phyloP scores from a whole-genome alignment of 352 stramenopile genomes.

The Globisporangium heterothallicum region DNA sequence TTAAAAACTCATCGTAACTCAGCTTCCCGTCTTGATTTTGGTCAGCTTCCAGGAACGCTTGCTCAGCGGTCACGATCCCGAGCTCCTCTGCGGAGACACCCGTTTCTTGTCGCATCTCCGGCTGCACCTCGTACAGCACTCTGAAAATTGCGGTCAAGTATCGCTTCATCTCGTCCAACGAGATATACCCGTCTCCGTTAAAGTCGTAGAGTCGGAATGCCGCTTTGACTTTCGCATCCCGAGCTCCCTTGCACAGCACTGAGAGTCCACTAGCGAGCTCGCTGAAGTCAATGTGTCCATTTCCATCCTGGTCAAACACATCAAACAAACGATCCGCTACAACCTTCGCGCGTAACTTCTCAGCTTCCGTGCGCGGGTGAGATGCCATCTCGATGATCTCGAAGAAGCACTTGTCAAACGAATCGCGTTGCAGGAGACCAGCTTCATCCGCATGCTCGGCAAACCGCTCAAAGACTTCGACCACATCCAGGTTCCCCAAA shows the following conservation, averaged over 20 bases:
- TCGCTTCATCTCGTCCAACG: conserved; percentile 79
- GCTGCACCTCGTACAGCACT: conserved; percentile 81
- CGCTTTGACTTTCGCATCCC: conserved; percentile 78
- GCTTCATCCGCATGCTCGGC: conserved; percentile 59
- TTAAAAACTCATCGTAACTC: conserved; percentile 85
- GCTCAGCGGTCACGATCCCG: conserved; percentile 71
- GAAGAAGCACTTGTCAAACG: conserved; percentile 73
- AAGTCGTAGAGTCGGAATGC: conserved; percentile 85
- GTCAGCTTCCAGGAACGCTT: conserved; percentile 83
- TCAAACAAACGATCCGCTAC: conserved; percentile 72
- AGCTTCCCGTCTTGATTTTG: conserved; percentile 74
- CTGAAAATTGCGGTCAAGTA: conserved; percentile 88
- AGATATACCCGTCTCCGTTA: conserved; percentile 83
- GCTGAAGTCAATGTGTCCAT: conserved; percentile 82
- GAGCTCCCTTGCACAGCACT: conserved; percentile 76
- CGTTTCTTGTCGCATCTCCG: conserved; percentile 59
- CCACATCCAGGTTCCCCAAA: conserved; percentile 73
- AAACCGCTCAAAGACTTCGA: conserved; percentile 85
- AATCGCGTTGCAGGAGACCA: conserved; percentile 49
- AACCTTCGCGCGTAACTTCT: conserved; percentile 62
- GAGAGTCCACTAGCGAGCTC: conserved; percentile 81
- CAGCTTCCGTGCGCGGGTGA: conserved; percentile 53
- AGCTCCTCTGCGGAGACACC: conserved; percentile 71
- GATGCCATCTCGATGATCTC: conserved; percentile 66
- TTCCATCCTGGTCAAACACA: conserved; percentile 73